Conservation (phyloP, 495 filamentous ascomycete species). For the Mytilinidion resinicola region DNA sequence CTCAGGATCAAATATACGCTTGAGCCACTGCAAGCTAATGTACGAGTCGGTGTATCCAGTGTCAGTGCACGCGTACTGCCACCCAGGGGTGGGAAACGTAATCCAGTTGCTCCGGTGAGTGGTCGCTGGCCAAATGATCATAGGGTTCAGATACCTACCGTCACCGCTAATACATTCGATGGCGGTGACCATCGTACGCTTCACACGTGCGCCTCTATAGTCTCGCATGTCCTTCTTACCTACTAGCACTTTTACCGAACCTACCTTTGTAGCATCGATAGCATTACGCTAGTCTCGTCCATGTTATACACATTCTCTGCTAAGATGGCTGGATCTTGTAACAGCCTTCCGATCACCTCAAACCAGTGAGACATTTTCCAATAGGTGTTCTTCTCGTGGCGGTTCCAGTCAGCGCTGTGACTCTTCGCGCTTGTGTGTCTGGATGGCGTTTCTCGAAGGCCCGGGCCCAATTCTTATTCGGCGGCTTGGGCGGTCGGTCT, state of each 20-base stretch:
- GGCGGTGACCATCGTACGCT: slow-evolving; percentile 9
- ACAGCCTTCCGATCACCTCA: slow-evolving; percentile 1
- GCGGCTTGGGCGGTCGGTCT: no score
- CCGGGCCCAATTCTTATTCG: no score
- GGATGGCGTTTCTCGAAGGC: no score
- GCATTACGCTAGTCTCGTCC: slow-evolving; percentile 1
- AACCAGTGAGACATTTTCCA: no score
- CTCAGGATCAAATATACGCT: slow-evolving; percentile 34
- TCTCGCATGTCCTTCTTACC: background rate
- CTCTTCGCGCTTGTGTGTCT: no score
- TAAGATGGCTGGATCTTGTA: slow-evolving; percentile 6
- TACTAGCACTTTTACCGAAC: slow-evolving; percentile 7
- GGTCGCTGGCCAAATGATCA: slow-evolving; percentile 31
- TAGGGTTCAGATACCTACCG: slow-evolving; percentile 15
- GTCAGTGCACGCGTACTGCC: slow-evolving; percentile 29
- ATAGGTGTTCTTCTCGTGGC: no score
- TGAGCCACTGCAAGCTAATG: slow-evolving; percentile 34
- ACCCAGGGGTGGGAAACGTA: slow-evolving; percentile 31
- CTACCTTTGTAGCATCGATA: slow-evolving; percentile 5
- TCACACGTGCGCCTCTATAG: slow-evolving; percentile 10
- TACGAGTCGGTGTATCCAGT: slow-evolving; percentile 31
- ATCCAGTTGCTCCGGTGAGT: slow-evolving; percentile 11
- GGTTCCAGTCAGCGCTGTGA: no score
- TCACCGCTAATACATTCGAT: slow-evolving; percentile 6
- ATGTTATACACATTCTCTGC: no score